A percentile compares a stretch with the other conserved stretches of the same genome.
phyloP scores from a whole-genome alignment of 106 monocot genomes.

The Acorus gramineus region DNA sequence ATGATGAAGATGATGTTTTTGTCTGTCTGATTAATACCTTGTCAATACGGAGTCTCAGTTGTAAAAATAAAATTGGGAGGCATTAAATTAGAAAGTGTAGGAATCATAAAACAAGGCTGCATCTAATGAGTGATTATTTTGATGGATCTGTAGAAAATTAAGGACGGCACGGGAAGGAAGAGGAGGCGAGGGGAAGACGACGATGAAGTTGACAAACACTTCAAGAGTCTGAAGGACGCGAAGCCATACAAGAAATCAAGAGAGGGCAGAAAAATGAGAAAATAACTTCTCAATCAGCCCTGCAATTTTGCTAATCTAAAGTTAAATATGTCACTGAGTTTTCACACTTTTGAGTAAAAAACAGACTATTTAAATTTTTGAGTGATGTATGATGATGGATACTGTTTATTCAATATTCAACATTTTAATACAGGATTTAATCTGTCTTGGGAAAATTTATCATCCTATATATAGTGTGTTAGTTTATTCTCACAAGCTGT shows the following conservation, averaged over 20 bases:
- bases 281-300: too few relatives aligned
- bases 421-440: too few relatives aligned
- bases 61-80: background rate
- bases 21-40: too few relatives aligned
- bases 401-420: too few relatives aligned
- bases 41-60: background rate
- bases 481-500: too few relatives aligned
- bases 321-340: too few relatives aligned
- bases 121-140: background rate
- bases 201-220: conserved; percentile 23
- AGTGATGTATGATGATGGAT: too few relatives aligned
- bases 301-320: too few relatives aligned
- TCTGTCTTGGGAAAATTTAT: too few relatives aligned
- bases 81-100: background rate
- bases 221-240: conserved; percentile 3
- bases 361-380: too few relatives aligned
- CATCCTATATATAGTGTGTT: too few relatives aligned
- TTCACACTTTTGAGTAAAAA: too few relatives aligned
- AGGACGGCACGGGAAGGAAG: conserved; percentile 34
- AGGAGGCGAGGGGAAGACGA: conserved; percentile 35
- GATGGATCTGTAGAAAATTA: conserved; percentile 31
- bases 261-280: background rate
- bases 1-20: background rate
- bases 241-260: conserved; percentile 29
- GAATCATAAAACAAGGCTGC: background rate